phyloP scores from a whole-genome alignment of 805 yeast genomes.

The Torulaspora gathmanii region DNA sequence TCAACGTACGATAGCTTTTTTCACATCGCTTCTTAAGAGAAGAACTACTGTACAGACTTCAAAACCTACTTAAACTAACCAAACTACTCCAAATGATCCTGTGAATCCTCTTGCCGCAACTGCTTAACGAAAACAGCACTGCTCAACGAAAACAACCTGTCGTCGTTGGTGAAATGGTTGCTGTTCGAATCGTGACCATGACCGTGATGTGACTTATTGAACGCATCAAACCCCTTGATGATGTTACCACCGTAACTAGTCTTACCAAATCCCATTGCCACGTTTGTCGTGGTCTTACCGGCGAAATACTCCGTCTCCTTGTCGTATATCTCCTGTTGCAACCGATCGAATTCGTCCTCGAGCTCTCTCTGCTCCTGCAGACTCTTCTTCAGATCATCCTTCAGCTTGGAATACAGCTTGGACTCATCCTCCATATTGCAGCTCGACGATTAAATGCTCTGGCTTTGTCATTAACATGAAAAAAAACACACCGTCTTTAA shows the following conservation, averaged over 20 bases:
- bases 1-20: neutral
- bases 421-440: slow-evolving; percentile 21
- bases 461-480: too few species aligned
- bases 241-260: slow-evolving; percentile 52
- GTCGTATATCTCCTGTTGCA: slow-evolving; percentile 76
- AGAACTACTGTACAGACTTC: neutral
- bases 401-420: slow-evolving; percentile 59
- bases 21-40: neutral
- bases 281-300: slow-evolving; percentile 47
- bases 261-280: slow-evolving; percentile 12
- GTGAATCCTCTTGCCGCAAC: slow-evolving; percentile 37
- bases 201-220: slow-evolving; percentile 44
- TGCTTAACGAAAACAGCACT: slow-evolving; percentile 65
- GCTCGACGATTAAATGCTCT: too few species aligned
- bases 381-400: slow-evolving; percentile 60
- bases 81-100: slow-evolving; percentile 8
- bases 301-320: slow-evolving; percentile 74
- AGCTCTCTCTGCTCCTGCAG: slow-evolving; percentile 56
- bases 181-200: slow-evolving; percentile 19
- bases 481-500: neutral
- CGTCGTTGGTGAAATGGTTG: slow-evolving; percentile 55
- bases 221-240: slow-evolving; percentile 86
- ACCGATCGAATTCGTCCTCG: slow-evolving; percentile 54
- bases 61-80: neutral
- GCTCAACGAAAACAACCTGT: slow-evolving; percentile 73